Conservation (phyloP, 169 alveolate species). For the Eimeria necatrix region DNA sequence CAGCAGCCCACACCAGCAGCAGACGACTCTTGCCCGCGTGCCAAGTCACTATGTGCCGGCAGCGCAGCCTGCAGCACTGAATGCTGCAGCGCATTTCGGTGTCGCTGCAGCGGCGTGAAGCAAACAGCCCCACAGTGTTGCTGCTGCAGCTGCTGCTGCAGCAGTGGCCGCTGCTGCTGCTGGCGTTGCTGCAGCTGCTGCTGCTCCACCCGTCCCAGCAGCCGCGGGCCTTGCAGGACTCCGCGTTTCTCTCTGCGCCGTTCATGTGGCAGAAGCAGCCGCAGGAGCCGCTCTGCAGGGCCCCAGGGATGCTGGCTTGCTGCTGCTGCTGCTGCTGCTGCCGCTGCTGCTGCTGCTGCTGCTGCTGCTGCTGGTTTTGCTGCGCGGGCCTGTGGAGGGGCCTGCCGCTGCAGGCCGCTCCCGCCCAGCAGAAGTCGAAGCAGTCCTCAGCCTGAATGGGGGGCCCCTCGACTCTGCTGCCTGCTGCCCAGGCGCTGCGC, state of each 20-base stretch:
- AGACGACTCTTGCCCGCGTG: background rate
- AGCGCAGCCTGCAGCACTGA: background rate
- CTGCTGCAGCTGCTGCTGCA: background rate
- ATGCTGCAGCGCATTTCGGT: background rate
- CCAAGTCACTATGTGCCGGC: background rate
- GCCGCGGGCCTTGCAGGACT: constrained; percentile 9
- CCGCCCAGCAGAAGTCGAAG: constrained; percentile 38
- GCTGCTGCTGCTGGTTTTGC: background rate
- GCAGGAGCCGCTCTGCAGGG: background rate
- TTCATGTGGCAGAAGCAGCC: constrained; percentile 30
- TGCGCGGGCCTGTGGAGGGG: background rate
- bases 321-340: background rate
- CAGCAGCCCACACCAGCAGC: background rate
- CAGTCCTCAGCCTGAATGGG: background rate
- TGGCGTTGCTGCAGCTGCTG: constrained; percentile 15
- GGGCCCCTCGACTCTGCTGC: background rate
- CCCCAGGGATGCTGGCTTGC: background rate
- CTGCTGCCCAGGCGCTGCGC: background rate
- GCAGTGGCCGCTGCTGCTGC: constrained; percentile 2
- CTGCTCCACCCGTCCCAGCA: constrained; percentile 24
- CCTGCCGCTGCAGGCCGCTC: constrained; percentile 17
- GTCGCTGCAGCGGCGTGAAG: background rate
- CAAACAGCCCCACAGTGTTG: background rate
- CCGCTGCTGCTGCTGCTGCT: constrained; percentile 9
- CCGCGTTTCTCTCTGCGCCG: constrained; percentile 21